Percentiles rank a stretch among this genome's conserved stretches.
Conservation (phyloP, 176 grass and related monocot genomes). For the Oryza longistaminata region DNA sequence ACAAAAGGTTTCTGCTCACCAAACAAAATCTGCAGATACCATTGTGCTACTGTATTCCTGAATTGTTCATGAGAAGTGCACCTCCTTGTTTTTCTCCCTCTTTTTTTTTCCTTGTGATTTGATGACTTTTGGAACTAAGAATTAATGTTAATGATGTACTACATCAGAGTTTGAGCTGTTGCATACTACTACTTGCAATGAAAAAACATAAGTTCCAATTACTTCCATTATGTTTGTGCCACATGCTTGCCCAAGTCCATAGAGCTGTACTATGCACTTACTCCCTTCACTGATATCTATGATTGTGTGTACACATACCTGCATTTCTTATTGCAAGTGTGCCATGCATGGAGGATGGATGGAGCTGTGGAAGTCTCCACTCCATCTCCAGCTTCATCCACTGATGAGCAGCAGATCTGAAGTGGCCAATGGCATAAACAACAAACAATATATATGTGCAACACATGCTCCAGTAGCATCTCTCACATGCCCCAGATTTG, state of each 20-base stretch:
- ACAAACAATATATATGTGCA: slow-evolving; percentile 30
- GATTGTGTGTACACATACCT: neutral
- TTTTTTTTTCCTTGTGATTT: slow-evolving; percentile 12
- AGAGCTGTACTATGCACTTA: slow-evolving; percentile 32
- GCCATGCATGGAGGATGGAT: slow-evolving; percentile 19
- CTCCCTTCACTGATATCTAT: slow-evolving; percentile 1
- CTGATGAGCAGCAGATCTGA: slow-evolving; percentile 44
- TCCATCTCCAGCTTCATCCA: neutral
- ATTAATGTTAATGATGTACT: neutral
- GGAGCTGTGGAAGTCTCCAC: slow-evolving; percentile 38
- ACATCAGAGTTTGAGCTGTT: slow-evolving; percentile 36
- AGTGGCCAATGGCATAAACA: slow-evolving; percentile 44
- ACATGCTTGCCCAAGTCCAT: slow-evolving; percentile 27
- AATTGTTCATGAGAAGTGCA: slow-evolving; percentile 34
- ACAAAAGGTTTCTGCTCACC: slow-evolving; percentile 13
- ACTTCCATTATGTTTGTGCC: slow-evolving; percentile 18
- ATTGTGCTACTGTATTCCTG: neutral
- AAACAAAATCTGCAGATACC: neutral
- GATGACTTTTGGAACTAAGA: neutral
- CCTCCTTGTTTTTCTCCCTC: neutral
- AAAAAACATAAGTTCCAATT: slow-evolving; percentile 26
- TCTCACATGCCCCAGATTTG: slow-evolving; percentile 47
- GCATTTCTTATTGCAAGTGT: slow-evolving; percentile 41
- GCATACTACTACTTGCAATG: slow-evolving; percentile 12
- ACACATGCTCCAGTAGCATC: slow-evolving; percentile 45